A percentile compares a stretch with the other conserved stretches of the same genome.
phyloP scores from a whole-genome alignment of 345 rosid genomes.

The Psidium guajava region DNA sequence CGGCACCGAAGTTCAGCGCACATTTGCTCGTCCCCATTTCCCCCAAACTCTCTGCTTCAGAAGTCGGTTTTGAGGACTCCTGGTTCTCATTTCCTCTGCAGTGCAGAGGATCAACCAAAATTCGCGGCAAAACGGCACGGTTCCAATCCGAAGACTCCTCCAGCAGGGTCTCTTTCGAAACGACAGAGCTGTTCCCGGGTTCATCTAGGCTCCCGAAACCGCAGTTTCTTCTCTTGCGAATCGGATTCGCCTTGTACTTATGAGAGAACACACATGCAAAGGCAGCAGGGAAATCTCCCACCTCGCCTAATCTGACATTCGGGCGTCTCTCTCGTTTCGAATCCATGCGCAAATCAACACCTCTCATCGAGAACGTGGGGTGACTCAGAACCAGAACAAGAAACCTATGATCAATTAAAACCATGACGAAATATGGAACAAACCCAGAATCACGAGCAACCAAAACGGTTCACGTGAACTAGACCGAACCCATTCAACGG shows the following conservation, averaged over 20 bases:
- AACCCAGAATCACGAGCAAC: neutral
- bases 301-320: constrained; percentile 47
- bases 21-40: constrained; percentile 3
- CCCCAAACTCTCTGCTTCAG: constrained; percentile 4
- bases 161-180: constrained; percentile 4
- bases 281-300: constrained; percentile 52
- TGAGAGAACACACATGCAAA: constrained; percentile 38
- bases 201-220: constrained; percentile 5
- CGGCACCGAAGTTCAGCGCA: constrained; percentile 22
- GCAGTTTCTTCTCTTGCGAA: constrained; percentile 17
- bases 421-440: neutral
- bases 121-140: constrained; percentile 5
- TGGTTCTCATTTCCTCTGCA: constrained; percentile 27
- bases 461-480: neutral
- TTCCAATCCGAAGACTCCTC: constrained; percentile 11
- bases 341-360: constrained; percentile 45
- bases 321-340: constrained; percentile 46
- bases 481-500: neutral
- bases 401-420: neutral
- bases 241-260: constrained; percentile 8
- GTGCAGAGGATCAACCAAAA: constrained; percentile 18
- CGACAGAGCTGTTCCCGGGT: constrained; percentile 2
- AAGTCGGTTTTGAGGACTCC: constrained; percentile 21
- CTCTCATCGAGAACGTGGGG: neutral
- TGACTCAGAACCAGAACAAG: neutral